Evolutionary conservation across 768 basidiomycete genomes (phyloP), one percentile per base, ranked within the genome.

Genomic region (Tulasnella sp.): DNA sequence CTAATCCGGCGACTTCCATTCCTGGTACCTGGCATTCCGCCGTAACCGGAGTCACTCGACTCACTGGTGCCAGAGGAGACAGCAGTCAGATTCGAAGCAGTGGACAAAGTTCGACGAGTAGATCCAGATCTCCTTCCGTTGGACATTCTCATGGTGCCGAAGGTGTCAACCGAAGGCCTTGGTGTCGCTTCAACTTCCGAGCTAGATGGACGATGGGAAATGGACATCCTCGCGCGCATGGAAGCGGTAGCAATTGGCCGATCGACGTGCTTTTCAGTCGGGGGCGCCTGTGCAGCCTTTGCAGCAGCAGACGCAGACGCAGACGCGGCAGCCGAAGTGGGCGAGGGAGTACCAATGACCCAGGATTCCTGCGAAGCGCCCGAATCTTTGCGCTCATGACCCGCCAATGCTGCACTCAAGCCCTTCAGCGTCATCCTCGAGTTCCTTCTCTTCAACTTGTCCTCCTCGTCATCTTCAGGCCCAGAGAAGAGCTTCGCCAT

Each of bases 401-500:
- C 26, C 32, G 34, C 59, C 22, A 36, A 47, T 42, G 35, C 63
- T 26, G 62, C 71, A 79, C 76, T 88, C 88, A 29, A 87, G 86
- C 89, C 90, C 90, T 32, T 59, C 26, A 76, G 88, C 89, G 1
- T 87, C 85, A 62, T 65, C 64, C 39, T 35, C 11, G 64, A 65
- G 11, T 36, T n/a, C 39, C 39, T 37, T 17, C 34, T 65, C 64
- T 36, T 65, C 64, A 65, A 26, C 17, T 65, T 36, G 35, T 26
- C 34, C 35, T 40, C 39, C 42, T 44, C 44, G 7, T 69, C 69
- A 34, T 69, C 69, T 14, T 59, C 69, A 1, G 69, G 69, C 32
- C 36, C 22, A 7, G 35, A 32, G 12, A 70, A 52, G 32, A 92
- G 87, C 39, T 87, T 81, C 3, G 91, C 91, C 47, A 92, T 79